Percentiles rank a stretch among this genome's conserved stretches.
These are phyloP conservation scores for Avena atlantica DNA, from an alignment of 176 grass and related monocot genomes.

Conservation along the genomic window DNA sequence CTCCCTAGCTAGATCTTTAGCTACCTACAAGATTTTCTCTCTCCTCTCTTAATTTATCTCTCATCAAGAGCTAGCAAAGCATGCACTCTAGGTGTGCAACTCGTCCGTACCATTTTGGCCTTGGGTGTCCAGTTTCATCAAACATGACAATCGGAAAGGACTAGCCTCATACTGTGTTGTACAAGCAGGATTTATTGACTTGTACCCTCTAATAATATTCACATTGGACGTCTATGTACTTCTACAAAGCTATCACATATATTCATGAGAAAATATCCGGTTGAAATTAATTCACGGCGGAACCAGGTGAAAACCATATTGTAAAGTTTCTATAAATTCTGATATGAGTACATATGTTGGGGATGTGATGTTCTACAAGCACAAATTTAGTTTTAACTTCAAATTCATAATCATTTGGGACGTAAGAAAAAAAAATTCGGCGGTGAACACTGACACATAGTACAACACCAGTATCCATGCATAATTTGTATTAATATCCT, in stretches of 20 bases:
- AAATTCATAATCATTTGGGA: too few species aligned
- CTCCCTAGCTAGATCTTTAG: constrained; percentile 49
- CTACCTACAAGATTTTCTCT: constrained; percentile 15
- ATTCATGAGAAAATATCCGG: too few species aligned
- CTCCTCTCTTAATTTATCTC: constrained; percentile 14
- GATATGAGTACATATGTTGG: too few species aligned
- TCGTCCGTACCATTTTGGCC: constrained; percentile 49
- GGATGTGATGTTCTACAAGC: too few species aligned
- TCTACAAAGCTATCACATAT: not conserved
- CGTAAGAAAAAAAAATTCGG: too few species aligned
- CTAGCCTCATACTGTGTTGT: constrained; percentile 19
- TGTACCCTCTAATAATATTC: not conserved
- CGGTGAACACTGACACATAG: too few species aligned
- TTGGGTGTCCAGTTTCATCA: constrained; percentile 50
- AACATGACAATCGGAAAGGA: constrained; percentile 43
- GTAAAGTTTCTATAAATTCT: too few species aligned
- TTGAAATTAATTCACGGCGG: too few species aligned
- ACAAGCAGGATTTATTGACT: constrained; percentile 29
- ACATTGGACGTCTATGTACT: not conserved
- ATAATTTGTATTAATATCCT: too few species aligned
- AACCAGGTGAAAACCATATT: too few species aligned
- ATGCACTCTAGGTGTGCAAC: constrained; percentile 47
- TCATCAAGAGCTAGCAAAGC: constrained; percentile 21
- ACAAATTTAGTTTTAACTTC: too few species aligned
- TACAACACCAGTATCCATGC: too few species aligned